Percentiles rank a stretch among this genome's conserved stretches.
Evolutionary conservation across 106 monocot genomes (phyloP).

Genomic region (Allium sativum): DNA sequence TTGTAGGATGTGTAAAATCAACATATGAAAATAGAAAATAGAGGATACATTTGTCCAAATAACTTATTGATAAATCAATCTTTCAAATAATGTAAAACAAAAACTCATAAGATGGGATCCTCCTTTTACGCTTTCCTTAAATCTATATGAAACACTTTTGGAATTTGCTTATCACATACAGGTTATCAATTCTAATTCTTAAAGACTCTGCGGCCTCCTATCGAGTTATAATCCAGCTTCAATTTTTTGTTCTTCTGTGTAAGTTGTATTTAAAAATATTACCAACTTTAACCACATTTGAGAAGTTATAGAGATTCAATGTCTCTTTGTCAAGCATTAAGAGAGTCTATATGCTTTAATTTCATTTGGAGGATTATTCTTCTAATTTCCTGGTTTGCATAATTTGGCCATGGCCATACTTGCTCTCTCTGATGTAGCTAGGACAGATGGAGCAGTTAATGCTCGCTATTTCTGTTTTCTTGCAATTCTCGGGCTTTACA

Average conservation of each 20-base stretch:
- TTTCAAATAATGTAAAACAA: too few species aligned
- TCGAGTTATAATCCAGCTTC: constrained; percentile 66
- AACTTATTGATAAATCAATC: too few species aligned
- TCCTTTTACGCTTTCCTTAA: too few species aligned
- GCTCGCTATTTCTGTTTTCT: constrained; percentile 69
- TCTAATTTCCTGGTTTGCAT: constrained; percentile 53
- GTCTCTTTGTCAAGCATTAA: constrained; percentile 44
- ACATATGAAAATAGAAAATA: too few species aligned
- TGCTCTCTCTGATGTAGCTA: constrained; percentile 51
- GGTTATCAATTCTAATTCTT: constrained; percentile 50
- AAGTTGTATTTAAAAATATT: constrained; percentile 5
- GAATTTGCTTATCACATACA: constrained; percentile 8
- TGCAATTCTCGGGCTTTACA: constrained; percentile 34
- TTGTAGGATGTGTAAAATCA: too few species aligned
- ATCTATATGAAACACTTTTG: background rate
- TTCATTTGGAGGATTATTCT: constrained; percentile 54
- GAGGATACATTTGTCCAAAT: too few species aligned
- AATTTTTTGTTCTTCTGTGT: constrained; percentile 73
- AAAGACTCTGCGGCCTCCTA: constrained; percentile 31
- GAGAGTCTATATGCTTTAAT: constrained; percentile 64
- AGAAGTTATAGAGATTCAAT: constrained; percentile 1
- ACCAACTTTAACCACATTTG: background rate
- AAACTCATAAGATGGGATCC: too few species aligned
- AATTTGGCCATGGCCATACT: constrained; percentile 41
- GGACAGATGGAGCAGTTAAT: constrained; percentile 72